Evolutionary conservation across 352 stramenopile genomes (phyloP), one percentile per base, ranked within the genome.

Genomic region (Elongisporangium undulatum): DNA sequence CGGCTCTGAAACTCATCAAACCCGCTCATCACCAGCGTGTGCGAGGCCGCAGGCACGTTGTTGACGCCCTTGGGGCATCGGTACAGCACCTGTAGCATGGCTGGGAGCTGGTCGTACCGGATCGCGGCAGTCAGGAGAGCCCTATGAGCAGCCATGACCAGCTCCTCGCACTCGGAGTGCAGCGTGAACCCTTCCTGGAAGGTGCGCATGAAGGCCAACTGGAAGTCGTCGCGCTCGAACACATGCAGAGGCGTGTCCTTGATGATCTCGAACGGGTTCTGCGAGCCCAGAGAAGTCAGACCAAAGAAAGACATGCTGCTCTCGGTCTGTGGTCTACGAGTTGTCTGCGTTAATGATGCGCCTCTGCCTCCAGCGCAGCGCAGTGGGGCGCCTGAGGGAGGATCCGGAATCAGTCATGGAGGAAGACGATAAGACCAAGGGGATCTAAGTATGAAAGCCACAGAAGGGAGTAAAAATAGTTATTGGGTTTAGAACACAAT

Each of bases 291-390:
- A 4, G 62, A 55, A 2, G 78, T 90, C 49, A 90, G 67, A 1
- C 80, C 78, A 55, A 90, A 89, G 74, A 89, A 90, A 29, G 75
- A 67, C 77, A 89, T 89, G 10, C 20, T 26, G n/a, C n/a, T n/a
- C n/a, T n/a, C n/a, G n/a, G 4, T 34, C 26, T 34, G 26, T 34
- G 4, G 4, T 34, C 26, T 34, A 34, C 26, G 26, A 4, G 26
- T 8, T 34, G 26, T 34, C 4, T 34, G 26, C 26, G 26, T 34
- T 4, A 34, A 34, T 34, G 26, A 34, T 9, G 4, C 26, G 26
- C n/a, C n/a, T n/a, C n/a, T n/a, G n/a, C n/a, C n/a, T n/a, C n/a
- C n/a, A n/a, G n/a, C n/a, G n/a, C n/a, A n/a, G n/a, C n/a, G 26
- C 26, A 4, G 26, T 34, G 26, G 8, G 26, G 4, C 26, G 8